Percentiles rank a stretch among this genome's conserved stretches.
Conservation (phyloP, 768 basidiomycete species). For the Rhizopogon roseolus region DNA sequence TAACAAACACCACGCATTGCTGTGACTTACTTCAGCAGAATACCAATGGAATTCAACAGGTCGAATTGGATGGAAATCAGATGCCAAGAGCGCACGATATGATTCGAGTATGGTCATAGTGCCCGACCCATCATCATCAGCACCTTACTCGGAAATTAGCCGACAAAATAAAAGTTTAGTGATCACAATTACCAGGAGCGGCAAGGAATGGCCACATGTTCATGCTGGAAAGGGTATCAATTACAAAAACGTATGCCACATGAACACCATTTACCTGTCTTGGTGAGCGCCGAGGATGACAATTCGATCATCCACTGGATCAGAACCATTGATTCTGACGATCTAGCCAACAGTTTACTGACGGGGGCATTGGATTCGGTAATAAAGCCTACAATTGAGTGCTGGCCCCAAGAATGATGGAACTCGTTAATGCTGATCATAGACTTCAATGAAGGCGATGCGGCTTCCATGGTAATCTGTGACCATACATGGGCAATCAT, state of each 20-base stretch:
- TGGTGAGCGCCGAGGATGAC: constrained; percentile 79
- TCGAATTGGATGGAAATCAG: constrained; percentile 35
- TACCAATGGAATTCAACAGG: constrained; percentile 50
- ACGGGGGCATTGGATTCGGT: constrained; percentile 5
- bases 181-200: constrained; percentile 55
- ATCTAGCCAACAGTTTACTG: constrained; percentile 40
- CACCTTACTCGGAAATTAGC: constrained; percentile 20
- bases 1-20: not conserved
- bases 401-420: constrained; percentile 80
- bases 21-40: constrained; percentile 32
- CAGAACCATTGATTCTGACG: constrained; percentile 70
- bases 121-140: constrained; percentile 43
- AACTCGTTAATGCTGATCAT: constrained; percentile 70
- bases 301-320: constrained; percentile 51
- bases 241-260: not conserved
- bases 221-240: constrained; percentile 37
- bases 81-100: constrained; percentile 35
- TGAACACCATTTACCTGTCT: constrained; percentile 52
- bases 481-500: constrained; percentile 5
- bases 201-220: constrained; percentile 74
- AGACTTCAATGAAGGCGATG: constrained; percentile 48
- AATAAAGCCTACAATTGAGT: constrained; percentile 52
- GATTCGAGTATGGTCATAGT: constrained; percentile 42
- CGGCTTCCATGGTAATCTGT: constrained; percentile 63
- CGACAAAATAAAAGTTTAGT: not conserved